Conservation (phyloP, 176 grass and related monocot genomes). For the Hyparrhenia diplandra region DNA sequence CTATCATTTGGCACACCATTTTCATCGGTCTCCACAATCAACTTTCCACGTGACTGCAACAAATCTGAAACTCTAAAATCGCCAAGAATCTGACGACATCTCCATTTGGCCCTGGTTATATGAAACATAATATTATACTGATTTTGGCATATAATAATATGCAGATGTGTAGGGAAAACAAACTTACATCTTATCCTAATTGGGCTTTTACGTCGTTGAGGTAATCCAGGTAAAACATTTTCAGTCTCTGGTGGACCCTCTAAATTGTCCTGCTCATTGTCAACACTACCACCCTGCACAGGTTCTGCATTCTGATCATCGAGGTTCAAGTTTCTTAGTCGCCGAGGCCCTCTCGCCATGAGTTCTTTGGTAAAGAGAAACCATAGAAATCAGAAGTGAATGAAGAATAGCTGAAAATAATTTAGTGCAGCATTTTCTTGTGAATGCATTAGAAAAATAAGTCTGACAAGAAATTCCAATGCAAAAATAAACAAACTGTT, state of each 20-base stretch:
- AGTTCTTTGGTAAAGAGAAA: background rate
- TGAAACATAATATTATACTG: too few species aligned
- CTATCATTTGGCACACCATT: too few species aligned
- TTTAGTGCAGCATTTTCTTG: too few species aligned
- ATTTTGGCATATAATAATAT: too few species aligned
- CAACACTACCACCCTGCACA: background rate
- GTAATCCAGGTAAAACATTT: too few species aligned
- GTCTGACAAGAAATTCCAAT: too few species aligned
- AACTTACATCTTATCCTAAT: conserved; percentile 5
- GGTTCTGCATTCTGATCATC: background rate
- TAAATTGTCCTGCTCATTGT: background rate
- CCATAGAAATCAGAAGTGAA: background rate
- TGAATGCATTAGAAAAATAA: too few species aligned
- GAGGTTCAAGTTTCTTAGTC: background rate
- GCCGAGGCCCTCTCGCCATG: background rate
- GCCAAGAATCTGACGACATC: too few species aligned
- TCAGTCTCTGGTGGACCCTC: background rate
- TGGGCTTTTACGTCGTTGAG: background rate
- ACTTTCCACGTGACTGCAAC: too few species aligned
- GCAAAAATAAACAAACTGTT: too few species aligned
- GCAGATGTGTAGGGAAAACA: too few species aligned
- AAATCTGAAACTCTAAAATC: background rate
- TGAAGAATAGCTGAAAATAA: background rate
- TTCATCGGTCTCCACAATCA: too few species aligned
- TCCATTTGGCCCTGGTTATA: background rate